These are phyloP conservation scores for Arachnopeziza araneosa DNA, from an alignment of 2,329 filamentous ascomycete genomes.

Conservation along the genomic window DNA sequence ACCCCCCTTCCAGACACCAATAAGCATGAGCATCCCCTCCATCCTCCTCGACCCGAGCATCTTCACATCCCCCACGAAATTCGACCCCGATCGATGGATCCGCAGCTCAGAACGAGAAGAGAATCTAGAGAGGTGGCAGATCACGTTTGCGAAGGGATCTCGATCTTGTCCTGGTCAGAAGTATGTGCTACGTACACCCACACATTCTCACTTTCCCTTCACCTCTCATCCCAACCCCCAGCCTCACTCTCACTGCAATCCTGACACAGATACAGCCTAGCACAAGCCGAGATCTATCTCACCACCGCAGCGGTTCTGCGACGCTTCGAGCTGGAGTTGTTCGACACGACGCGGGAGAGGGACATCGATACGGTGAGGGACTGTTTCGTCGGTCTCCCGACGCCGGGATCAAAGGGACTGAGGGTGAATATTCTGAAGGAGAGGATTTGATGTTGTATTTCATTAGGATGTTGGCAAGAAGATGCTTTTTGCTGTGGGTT, in stretches of 20 bases:
- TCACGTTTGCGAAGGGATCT: conserved; percentile 18
- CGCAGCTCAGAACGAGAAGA: conserved; percentile 7
- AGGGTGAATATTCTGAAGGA: conserved; percentile 5
- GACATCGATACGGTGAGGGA: conserved; percentile 20
- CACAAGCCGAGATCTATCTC: conserved; percentile 20
- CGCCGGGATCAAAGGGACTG: conserved; percentile 12
- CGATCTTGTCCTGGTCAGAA: conserved; percentile 17
- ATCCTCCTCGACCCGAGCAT: conserved; percentile 18
- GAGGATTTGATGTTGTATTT: neutral
- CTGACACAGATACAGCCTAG: conserved; percentile 8
- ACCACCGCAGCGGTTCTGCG: conserved; percentile 6
- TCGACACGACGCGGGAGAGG: neutral
- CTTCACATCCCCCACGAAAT: conserved; percentile 12
- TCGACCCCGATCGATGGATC: conserved; percentile 20
- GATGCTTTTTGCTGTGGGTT: no score
- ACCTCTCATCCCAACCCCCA: no score
- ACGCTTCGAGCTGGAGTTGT: conserved; percentile 1
- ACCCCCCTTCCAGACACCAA: conserved; percentile 11
- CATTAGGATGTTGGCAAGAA: no score
- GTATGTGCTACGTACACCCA: neutral
- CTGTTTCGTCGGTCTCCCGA: conserved; percentile 12
- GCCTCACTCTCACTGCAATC: no score
- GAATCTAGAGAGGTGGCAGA: conserved; percentile 15
- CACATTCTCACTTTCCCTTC: neutral
- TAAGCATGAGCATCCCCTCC: conserved; percentile 17